Evolutionary conservation across 2,329 filamentous ascomycete species (phyloP), one percentile per base, ranked within the genome.

Genomic region (Sclerotiophoma versabilis): DNA sequence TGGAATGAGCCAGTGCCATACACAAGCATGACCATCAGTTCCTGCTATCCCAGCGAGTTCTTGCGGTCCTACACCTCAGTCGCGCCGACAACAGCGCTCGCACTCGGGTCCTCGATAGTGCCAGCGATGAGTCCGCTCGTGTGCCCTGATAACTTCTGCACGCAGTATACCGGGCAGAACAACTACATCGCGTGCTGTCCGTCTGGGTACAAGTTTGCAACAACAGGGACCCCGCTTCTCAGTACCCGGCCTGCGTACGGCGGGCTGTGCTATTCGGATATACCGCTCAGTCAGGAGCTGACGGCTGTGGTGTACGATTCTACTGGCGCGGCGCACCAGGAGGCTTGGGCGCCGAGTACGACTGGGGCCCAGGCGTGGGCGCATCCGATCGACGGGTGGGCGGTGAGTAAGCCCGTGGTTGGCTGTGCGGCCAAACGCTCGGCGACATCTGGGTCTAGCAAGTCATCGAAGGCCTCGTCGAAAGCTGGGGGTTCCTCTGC

Each of bases 101-200:
- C 15, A 14, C 22, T 36, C 7, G 53, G 49, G 3, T 62, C 56
- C 1, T 64, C 63, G 1, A 50, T 69, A 8, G 64, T 68, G 3
- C 67, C 68, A 2, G 56, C 59, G 5, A 62, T 71, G 50, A 65
- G 60, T 20, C 62, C 65, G 7, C 50, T 71, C 9, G 62, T 64
- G 0, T 70, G 67, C 30, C 67, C 67, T 6, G 30, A 56, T 7
- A 58, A 62, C 20, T 70, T 55, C 48, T 62, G 63, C 36, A 66
- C 65, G 1, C 58, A 58, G 36, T 60, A 60, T 19, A 57, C 62
- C 3, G 56, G 50, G 1, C 38, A 55, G 2, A 54, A 55, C 19
- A 64, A 64, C 19, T 71, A 71, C 42, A 48, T 65, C 17, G 68
- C 64, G 4, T 71, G 67, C 47, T 71, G 68, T 59, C 66, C 65